Evolutionary conservation across 306 rosid genomes (phyloP).

Genomic region (Boehmeria nivea): DNA sequence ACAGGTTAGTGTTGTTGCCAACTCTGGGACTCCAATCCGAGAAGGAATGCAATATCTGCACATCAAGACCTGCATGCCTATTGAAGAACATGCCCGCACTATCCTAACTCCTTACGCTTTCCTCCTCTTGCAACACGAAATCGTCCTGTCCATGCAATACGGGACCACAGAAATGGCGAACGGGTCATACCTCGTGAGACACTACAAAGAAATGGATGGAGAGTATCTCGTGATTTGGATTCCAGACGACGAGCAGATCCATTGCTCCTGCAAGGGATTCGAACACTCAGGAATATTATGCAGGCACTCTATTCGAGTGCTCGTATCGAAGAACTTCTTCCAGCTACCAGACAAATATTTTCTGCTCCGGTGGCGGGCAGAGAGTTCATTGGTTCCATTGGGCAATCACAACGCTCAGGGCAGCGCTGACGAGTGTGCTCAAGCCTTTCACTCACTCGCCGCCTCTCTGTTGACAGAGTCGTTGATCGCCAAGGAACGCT

Average conservation of each 20-base stretch:
- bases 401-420: slow-evolving; percentile 29
- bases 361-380: slow-evolving; percentile 49
- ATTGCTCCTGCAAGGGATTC: slow-evolving; percentile 62
- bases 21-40: slow-evolving; percentile 28
- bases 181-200: slow-evolving; percentile 54
- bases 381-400: slow-evolving; percentile 27
- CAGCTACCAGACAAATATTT: slow-evolving; percentile 52
- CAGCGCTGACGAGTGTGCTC: no score
- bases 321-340: slow-evolving; percentile 46
- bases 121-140: slow-evolving; percentile 45
- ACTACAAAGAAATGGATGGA: slow-evolving; percentile 52
- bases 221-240: slow-evolving; percentile 50
- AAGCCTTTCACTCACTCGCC: slow-evolving; percentile 42
- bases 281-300: slow-evolving; percentile 60
- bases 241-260: slow-evolving; percentile 43
- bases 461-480: slow-evolving; percentile 49
- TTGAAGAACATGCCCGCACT: slow-evolving; percentile 57
- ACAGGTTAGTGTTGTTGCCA: slow-evolving; percentile 35
- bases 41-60: slow-evolving; percentile 34
- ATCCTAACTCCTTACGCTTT: slow-evolving; percentile 57
- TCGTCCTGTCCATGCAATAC: slow-evolving; percentile 43
- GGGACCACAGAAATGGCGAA: slow-evolving; percentile 40
- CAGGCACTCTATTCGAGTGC: slow-evolving; percentile 55
- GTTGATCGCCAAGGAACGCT: slow-evolving; percentile 38
- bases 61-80: slow-evolving; percentile 57